Evolutionary conservation across 2,329 filamentous ascomycete genomes (phyloP).

Genomic region (Esteya vermicola): DNA sequence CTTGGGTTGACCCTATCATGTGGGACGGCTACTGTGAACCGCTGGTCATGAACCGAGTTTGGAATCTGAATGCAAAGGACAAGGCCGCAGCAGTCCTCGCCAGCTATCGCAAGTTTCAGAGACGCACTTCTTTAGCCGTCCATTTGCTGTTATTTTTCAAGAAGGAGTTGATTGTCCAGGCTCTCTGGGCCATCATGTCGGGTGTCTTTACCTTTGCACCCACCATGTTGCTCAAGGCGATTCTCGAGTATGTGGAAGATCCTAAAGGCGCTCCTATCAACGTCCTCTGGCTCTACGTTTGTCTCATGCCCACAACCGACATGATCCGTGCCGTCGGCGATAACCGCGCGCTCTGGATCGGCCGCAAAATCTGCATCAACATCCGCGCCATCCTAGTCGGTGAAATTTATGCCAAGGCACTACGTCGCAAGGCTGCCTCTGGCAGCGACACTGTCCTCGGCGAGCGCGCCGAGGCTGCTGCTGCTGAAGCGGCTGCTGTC

Average conservation of each 20-base stretch:
- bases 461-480: constrained; percentile 23
- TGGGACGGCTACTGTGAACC: constrained; percentile 79
- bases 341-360: constrained; percentile 81
- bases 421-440: constrained; percentile 78
- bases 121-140: constrained; percentile 62
- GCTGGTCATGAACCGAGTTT: constrained; percentile 72
- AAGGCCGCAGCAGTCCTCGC: constrained; percentile 71
- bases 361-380: constrained; percentile 85
- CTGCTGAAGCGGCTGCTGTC: constrained; percentile 20
- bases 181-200: constrained; percentile 62
- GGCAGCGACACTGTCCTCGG: constrained; percentile 61
- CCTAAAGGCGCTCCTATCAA: constrained; percentile 63
- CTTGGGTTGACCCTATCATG: constrained; percentile 82
- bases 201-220: constrained; percentile 83
- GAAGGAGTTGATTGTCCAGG: constrained; percentile 59
- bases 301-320: constrained; percentile 73
- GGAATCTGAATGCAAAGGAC: constrained; percentile 80
- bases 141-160: constrained; percentile 81
- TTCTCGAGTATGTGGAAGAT: constrained; percentile 85
- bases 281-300: constrained; percentile 91
- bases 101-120: constrained; percentile 74
- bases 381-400: constrained; percentile 90
- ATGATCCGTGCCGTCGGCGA: constrained; percentile 69
- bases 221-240: constrained; percentile 78
- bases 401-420: constrained; percentile 91